Evolutionary conservation across 176 grass and related monocot genomes (phyloP).

Genomic region (Stipa capillata): DNA sequence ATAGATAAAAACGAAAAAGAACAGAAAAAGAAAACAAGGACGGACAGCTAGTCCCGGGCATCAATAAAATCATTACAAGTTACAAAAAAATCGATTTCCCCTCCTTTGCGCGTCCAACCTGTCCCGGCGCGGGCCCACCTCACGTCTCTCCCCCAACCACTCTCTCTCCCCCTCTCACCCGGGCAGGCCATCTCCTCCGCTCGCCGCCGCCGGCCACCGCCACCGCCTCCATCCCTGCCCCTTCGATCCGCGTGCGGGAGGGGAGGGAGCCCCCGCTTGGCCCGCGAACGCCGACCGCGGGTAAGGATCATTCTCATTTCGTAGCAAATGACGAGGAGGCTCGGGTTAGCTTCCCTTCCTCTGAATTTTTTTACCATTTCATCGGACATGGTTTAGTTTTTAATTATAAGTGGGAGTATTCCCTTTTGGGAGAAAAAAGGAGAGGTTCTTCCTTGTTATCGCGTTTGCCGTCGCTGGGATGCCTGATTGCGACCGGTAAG

Average conservation of each 20-base stretch:
- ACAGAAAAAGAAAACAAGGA: not conserved
- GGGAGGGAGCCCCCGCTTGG: not conserved
- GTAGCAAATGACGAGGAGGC: not conserved
- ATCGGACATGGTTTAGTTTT: not conserved
- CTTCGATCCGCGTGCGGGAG: not conserved
- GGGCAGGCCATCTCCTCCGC: not conserved
- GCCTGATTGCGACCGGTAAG: not conserved
- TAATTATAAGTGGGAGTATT: not conserved
- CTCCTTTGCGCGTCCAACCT: conserved; percentile 28
- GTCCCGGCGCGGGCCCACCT: conserved; percentile 25
- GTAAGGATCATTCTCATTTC: not conserved
- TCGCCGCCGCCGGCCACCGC: conserved; percentile 22
- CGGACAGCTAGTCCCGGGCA: conserved; percentile 20
- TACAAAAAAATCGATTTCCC: not conserved
- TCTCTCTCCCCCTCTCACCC: not conserved
- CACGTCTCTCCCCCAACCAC: conserved; percentile 18
- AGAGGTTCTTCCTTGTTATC: not conserved
- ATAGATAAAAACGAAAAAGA: not conserved
- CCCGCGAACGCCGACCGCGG: conserved; percentile 9
- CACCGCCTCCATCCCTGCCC: not conserved
- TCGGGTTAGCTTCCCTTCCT: not conserved
- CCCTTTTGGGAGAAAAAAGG: not conserved
- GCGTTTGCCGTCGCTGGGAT: conserved; percentile 18
- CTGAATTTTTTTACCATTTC: not conserved
- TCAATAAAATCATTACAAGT: conserved; percentile 12